These are phyloP conservation scores for Drechslerella dactyloides DNA, from an alignment of 2,329 filamentous ascomycete genomes.

Conservation along the genomic window DNA sequence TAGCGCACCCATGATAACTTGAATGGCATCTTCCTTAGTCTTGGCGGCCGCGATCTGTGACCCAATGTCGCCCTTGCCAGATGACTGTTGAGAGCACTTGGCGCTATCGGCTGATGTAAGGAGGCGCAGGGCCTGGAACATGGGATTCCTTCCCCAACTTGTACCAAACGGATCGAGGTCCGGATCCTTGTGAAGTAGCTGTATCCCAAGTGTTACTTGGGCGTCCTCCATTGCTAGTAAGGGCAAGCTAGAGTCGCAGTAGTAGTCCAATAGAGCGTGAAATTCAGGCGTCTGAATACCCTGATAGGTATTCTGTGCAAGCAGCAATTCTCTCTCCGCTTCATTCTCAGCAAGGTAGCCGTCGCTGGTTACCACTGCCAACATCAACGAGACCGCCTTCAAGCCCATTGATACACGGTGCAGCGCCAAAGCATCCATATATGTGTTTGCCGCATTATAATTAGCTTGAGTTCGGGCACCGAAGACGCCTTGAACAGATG, in stretches of 20 bases:
- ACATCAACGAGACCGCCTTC: constrained; percentile 55
- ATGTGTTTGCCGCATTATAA: constrained; percentile 62
- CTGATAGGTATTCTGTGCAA: constrained; percentile 28
- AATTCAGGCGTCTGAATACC: constrained; percentile 23
- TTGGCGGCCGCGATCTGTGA: constrained; percentile 14
- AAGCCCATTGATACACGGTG: constrained; percentile 57
- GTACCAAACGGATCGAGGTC: constrained; percentile 19
- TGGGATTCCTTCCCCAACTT: constrained; percentile 25
- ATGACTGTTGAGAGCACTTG: constrained; percentile 1
- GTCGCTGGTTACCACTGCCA: constrained; percentile 56
- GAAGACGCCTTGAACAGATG: constrained; percentile 57
- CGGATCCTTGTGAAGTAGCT: constrained; percentile 17
- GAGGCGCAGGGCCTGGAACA: constrained; percentile 22
- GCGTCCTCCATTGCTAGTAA: constrained; percentile 12
- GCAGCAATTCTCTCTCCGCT: constrained; percentile 15
- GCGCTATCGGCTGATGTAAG: not conserved
- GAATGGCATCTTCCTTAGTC: constrained; percentile 15
- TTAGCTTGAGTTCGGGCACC: constrained; percentile 60
- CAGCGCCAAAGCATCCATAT: constrained; percentile 58
- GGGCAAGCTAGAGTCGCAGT: constrained; percentile 15
- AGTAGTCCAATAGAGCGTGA: constrained; percentile 16
- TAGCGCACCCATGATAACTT: constrained; percentile 12
- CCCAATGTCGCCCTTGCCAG: constrained; percentile 7
- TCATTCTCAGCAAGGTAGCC: constrained; percentile 23
- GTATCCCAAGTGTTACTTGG: constrained; percentile 17